Conservation (phyloP, 1,284 basidiomycete species). For the Stygiomarasmius scandens region DNA sequence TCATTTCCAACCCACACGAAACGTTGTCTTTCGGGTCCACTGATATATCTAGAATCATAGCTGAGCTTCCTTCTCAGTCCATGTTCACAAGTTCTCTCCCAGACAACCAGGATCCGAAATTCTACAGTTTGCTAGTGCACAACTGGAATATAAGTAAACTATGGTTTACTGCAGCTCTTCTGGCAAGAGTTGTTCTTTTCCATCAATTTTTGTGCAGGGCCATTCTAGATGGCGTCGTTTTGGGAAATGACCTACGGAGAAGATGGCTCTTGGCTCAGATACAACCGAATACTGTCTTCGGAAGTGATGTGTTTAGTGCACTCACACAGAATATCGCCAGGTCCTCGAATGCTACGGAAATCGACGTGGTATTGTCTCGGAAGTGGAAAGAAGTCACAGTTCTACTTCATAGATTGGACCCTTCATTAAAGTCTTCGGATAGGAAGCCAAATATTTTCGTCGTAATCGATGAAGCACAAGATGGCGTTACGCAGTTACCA, state of each 20-base stretch:
- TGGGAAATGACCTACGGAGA: neutral
- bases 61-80: neutral
- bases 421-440: neutral
- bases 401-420: neutral
- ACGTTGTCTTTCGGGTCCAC: neutral
- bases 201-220: neutral
- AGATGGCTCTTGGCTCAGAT: conserved; percentile 12
- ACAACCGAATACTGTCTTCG: neutral
- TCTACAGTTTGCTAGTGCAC: neutral
- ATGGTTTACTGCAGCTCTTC: neutral
- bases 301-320: neutral
- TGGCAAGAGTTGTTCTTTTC: conserved; percentile 8
- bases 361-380: neutral
- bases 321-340: neutral
- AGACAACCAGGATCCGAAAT: neutral
- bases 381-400: neutral
- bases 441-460: neutral
- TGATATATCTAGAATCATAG: neutral
- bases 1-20: neutral
- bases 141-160: neutral
- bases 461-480: conserved; percentile 13
- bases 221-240: neutral
- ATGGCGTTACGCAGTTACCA: conserved; percentile 1
- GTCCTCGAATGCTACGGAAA: too few species aligned
- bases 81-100: too few species aligned